Evolutionary conservation across 352 stramenopile genomes (phyloP).

Genomic region (Pythium pectinolyticum): DNA sequence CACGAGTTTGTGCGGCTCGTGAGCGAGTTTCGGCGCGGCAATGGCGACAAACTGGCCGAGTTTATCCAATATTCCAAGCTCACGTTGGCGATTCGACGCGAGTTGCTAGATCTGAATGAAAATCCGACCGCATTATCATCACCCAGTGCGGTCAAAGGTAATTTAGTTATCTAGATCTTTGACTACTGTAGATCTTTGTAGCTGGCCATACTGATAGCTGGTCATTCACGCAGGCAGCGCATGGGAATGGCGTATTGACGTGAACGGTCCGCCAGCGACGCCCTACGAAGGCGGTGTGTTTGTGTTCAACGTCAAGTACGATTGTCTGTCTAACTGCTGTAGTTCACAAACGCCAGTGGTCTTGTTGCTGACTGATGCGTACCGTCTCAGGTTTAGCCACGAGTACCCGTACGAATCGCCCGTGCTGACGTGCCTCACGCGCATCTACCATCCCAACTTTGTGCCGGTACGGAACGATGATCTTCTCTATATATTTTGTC

Average conservation of each 20-base stretch:
- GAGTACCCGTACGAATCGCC: constrained; percentile 66
- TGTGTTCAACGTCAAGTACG: constrained; percentile 40
- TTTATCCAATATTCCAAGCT: constrained; percentile 74
- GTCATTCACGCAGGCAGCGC: constrained; percentile 36
- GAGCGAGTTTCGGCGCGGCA: constrained; percentile 57
- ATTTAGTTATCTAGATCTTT: neutral
- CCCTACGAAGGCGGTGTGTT: constrained; percentile 54
- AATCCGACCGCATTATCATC: constrained; percentile 33
- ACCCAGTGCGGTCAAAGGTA: constrained; percentile 48
- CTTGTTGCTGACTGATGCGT: too few relatives aligned
- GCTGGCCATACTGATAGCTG: neutral
- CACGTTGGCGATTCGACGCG: constrained; percentile 46
- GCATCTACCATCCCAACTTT: constrained; percentile 77
- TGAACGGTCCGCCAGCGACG: constrained; percentile 36
- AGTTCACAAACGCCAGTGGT: too few relatives aligned
- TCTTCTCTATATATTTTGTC: neutral
- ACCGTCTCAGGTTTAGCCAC: constrained; percentile 45
- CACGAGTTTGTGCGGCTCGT: constrained; percentile 69
- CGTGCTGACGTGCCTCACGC: constrained; percentile 41
- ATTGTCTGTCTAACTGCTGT: constrained; percentile 15
- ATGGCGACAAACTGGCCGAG: constrained; percentile 54
- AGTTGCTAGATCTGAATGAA: constrained; percentile 38
- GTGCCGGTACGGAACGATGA: constrained; percentile 37
- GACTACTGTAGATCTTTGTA: too few relatives aligned
- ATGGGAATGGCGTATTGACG: constrained; percentile 48